A percentile compares a stretch with the other conserved stretches of the same genome.
Evolutionary conservation across 2,329 filamentous ascomycete species (phyloP).

Genomic region (Xylariales sp.): DNA sequence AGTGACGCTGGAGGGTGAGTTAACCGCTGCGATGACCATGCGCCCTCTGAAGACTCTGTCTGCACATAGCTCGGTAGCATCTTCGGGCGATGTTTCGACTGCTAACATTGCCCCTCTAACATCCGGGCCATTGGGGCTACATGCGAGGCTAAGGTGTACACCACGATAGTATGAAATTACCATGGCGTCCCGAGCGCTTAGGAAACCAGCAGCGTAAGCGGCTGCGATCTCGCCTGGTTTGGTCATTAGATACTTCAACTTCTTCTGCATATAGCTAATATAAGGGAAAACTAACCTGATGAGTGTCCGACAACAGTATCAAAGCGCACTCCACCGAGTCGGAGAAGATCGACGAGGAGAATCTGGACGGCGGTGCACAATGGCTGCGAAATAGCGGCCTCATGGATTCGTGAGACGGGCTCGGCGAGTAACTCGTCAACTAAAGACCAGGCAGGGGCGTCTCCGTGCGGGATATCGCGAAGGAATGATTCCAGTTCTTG

Average conservation of each 20-base stretch:
- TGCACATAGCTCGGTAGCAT: neutral
- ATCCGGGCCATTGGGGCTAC: neutral
- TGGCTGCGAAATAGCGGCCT: constrained; percentile 46
- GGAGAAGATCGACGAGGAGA: constrained; percentile 31
- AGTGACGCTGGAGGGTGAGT: constrained; percentile 14
- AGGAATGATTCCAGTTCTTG: neutral
- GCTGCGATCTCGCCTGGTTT: constrained; percentile 11
- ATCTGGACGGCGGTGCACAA: constrained; percentile 43
- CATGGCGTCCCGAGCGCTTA: constrained; percentile 14
- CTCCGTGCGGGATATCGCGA: neutral
- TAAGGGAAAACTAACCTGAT: neutral
- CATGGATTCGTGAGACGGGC: constrained; percentile 17
- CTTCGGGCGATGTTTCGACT: neutral
- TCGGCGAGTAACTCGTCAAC: constrained; percentile 35
- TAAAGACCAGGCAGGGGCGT: constrained; percentile 46
- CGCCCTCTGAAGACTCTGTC: neutral
- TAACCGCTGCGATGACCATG: neutral
- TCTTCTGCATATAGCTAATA: too few relatives aligned
- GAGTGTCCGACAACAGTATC: constrained; percentile 19
- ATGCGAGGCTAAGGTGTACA: neutral
- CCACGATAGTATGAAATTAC: constrained; percentile 19
- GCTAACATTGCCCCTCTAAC: constrained; percentile 13
- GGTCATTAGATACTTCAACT: too few relatives aligned
- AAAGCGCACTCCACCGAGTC: constrained; percentile 9
- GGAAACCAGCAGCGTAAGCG: constrained; percentile 9